These are phyloP conservation scores for Vitellaria paradoxa DNA, from an alignment of 179 eudicot species.

Conservation along the genomic window DNA sequence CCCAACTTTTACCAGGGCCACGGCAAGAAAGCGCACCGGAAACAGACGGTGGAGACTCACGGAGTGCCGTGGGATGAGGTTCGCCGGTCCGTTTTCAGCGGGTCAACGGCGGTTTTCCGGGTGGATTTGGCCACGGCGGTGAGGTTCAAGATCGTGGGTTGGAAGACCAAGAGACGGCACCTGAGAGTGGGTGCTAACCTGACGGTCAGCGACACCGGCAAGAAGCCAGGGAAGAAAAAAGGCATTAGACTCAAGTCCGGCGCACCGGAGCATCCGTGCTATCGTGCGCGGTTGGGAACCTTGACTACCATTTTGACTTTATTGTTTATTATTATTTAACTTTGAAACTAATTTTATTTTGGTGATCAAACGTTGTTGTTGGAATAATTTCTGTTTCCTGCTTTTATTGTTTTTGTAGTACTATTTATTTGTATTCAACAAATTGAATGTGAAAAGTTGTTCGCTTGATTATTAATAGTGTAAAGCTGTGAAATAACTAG, in stretches of 20 bases:
- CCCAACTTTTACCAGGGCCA: slow-evolving; percentile 61
- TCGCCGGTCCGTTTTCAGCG: neutral
- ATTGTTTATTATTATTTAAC: neutral
- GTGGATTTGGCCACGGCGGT: slow-evolving; percentile 59
- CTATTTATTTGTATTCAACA: too few species aligned
- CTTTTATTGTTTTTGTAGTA: too few species aligned
- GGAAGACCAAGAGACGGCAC: slow-evolving; percentile 51
- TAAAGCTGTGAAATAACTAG: too few species aligned
- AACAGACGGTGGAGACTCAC: slow-evolving; percentile 14
- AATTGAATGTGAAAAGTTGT: too few species aligned
- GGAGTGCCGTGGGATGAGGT: slow-evolving; percentile 37
- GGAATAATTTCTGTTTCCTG: too few species aligned
- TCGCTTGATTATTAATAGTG: too few species aligned
- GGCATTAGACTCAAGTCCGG: slow-evolving; percentile 48
- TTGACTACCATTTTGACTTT: neutral
- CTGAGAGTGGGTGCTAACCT: slow-evolving; percentile 38
- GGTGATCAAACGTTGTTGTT: too few species aligned
- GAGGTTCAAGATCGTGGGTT: slow-evolving; percentile 50
- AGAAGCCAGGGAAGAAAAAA: slow-evolving; percentile 39
- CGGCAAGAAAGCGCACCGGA: slow-evolving; percentile 41
- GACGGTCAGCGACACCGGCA: slow-evolving; percentile 39
- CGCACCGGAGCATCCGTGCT: slow-evolving; percentile 16
- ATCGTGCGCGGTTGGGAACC: slow-evolving; percentile 6
- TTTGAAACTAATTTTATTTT: too few species aligned
- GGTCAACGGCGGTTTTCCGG: slow-evolving; percentile 30